Base-by-base conservation (phyloP, 306 rosid genomes). In the Prunus salicina region DNA sequence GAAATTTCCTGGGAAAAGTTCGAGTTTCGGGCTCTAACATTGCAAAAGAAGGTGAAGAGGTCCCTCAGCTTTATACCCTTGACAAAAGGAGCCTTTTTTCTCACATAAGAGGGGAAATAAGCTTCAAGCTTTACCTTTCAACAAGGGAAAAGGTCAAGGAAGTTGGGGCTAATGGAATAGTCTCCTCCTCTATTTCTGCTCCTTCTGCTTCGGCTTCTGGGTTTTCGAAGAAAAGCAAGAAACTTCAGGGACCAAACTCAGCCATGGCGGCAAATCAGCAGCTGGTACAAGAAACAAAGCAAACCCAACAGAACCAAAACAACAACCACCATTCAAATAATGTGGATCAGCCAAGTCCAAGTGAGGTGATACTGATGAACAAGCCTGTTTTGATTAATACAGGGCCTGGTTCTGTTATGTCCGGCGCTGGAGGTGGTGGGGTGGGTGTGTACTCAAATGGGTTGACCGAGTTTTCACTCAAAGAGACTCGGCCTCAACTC, bases 71-170 rank as follows among this genome's bases (percentile, higher is more conserved):
- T 49, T 79, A 69, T 13, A 47, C 87, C 0, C 93, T 89, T 18
- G 93, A 86, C 16, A 89, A 89, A 72, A 79, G 93, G 34, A 86
- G 87, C 81, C 50, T 89, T 4, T 89, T 89, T 77, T 89, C 93
- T 69, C 93, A 89, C 49, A 46, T 88, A 24, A 83, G 88, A 67
- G 93, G 93, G 3, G 93, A 88, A 49, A 84, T 88, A 32, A 82
- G 87, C 73, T 63, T 88, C 52, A 86, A 86, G 84, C 86, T 88
- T 71, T 88, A 86, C 67, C 77, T 84, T 61, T 78, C 88, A 0
- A 58, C 77, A 1, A 75, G 75, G 38, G 87, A 82, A 1, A 75
- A 74, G 72, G 75, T 77, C 38, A 70, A 82, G 38, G 80, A 58
- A 55, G 20, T 32, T 3, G 77, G 79, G 10, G 72, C 22, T 32